Evolutionary conservation across 805 yeast genomes (phyloP), one percentile per base, ranked within the genome.

Genomic region (Blastobotrys terrestris): DNA sequence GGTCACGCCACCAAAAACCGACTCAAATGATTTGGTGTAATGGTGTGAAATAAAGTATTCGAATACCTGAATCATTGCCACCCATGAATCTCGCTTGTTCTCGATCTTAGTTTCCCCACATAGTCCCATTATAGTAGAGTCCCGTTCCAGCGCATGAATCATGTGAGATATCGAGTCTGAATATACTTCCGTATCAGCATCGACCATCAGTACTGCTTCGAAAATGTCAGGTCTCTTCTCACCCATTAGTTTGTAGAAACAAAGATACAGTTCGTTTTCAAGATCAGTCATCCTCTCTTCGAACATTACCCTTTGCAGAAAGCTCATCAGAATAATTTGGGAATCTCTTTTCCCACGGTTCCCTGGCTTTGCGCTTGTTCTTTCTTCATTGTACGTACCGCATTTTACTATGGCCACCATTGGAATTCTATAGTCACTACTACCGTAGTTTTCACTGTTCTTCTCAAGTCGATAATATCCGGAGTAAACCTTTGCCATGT

Each of bases 301-400:
- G 68, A 88, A 89, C 58, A 90, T 85, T 11, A 90, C 80, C 63
- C 82, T 84, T 70, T 90, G 96, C 61, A 91, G 76, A 68, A 90
- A 90, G 0, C 92, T 80, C 97, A 91, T 91, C 61, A 91, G 73
- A 57, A 91, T 83, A 53, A 91, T 84, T 68, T 91, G 97, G 20
- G 97, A 87, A 67, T 91, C 97, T 72, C 97, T 85, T 69, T 91
- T 91, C 71, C 97, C 97, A 76, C 97, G 83, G 67, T 90, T 90
- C 60, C 97, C 97, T 3, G 96, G 96, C 64, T 83, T 84, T 2
- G 84, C 74, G 13, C 77, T 76, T 35, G 79, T 80, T 7, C n/a
- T 42, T 18, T 55, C 63, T 67, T 89, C 96, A 19, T 76, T 83
- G 11, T 89, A 88, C 0, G 96, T 84, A 55, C 97, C 97, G 69